A percentile compares a stretch with the other conserved stretches of the same genome.
phyloP scores from a whole-genome alignment of 352 stramenopile genomes.

The Blastocystis sp. region DNA sequence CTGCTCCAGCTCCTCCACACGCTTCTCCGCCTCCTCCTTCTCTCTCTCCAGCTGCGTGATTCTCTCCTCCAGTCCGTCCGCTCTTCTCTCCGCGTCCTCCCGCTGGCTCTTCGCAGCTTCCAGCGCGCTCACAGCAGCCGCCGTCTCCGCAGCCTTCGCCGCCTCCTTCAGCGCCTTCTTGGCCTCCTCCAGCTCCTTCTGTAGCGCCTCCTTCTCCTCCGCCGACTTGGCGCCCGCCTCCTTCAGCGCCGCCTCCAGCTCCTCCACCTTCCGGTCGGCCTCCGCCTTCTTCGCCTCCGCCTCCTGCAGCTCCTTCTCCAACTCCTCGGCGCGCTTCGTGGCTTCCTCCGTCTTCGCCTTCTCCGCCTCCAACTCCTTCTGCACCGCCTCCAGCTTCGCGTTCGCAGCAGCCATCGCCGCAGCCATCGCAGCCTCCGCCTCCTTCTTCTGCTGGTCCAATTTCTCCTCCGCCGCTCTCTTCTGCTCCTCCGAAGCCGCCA shows the following conservation, averaged over 20 bases:
- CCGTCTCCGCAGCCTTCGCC: neutral
- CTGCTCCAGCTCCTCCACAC: neutral
- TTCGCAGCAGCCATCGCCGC: neutral
- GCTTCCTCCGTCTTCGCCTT: neutral
- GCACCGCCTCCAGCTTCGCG: neutral
- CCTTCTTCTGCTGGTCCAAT: constrained; percentile 10
- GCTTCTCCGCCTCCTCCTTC: neutral
- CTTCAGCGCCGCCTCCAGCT: constrained; percentile 1
- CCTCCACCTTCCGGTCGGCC: neutral
- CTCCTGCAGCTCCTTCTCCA: neutral
- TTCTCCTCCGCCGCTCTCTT: neutral
- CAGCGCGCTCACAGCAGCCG: neutral
- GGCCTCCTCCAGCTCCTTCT: neutral
- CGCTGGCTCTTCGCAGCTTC: neutral
- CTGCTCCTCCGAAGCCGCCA: neutral
- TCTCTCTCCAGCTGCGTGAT: neutral
- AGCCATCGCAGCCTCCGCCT: neutral
- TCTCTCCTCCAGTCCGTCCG: neutral
- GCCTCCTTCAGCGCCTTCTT: neutral
- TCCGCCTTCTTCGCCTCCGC: neutral
- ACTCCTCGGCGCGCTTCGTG: neutral
- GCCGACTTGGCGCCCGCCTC: neutral
- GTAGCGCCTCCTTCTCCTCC: neutral
- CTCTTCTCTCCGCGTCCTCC: neutral
- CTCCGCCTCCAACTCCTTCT: constrained; percentile 35